Conservation (phyloP, 202 grass and related monocot species). For the Panicum hallii region DNA sequence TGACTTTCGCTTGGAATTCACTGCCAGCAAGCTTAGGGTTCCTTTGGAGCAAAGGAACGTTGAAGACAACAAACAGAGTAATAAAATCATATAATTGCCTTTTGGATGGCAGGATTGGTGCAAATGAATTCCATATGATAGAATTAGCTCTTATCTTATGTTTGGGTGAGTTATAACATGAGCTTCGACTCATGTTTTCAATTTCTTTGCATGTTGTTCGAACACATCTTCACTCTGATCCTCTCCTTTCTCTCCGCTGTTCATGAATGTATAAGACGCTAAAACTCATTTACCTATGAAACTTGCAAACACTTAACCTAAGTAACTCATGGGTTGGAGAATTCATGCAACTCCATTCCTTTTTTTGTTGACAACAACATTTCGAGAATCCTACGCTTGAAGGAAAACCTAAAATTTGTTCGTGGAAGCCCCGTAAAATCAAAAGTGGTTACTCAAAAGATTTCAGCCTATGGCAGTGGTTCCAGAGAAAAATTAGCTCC, state of each 20-base stretch:
- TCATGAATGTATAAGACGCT: too few species aligned
- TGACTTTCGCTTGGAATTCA: background rate
- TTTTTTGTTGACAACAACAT: background rate
- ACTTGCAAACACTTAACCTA: too few species aligned
- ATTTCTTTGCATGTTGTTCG: too few species aligned
- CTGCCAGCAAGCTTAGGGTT: background rate
- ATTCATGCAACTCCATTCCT: background rate
- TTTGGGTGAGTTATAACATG: too few species aligned
- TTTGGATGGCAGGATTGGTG: background rate
- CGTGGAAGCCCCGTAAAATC: too few species aligned
- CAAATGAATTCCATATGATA: background rate
- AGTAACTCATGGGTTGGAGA: background rate
- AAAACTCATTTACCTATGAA: too few species aligned
- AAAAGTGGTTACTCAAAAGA: background rate
- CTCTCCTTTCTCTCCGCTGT: too few species aligned
- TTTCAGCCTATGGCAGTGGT: too few species aligned
- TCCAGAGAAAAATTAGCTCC: background rate
- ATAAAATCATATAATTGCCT: background rate
- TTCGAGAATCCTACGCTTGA: background rate
- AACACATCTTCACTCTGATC: too few species aligned
- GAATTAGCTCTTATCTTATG: too few species aligned
- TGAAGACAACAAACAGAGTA: background rate
- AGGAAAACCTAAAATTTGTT: background rate
- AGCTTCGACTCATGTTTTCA: too few species aligned
- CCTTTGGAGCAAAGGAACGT: background rate